phyloP scores from a whole-genome alignment of 306 rosid genomes.

The Fagus sylvatica region DNA sequence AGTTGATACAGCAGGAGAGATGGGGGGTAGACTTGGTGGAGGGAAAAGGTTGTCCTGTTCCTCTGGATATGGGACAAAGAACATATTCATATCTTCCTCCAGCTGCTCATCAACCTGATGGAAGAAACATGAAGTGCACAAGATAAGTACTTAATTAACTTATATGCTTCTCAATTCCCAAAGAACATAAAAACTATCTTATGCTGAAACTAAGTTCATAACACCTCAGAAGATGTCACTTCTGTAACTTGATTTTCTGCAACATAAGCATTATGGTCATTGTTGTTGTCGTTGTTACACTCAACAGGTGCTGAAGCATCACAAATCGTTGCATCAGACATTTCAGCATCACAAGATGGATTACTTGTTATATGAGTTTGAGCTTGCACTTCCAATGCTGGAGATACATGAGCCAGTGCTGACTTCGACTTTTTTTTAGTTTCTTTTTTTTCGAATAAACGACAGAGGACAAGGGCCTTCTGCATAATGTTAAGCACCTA shows the following conservation, averaged over 20 bases:
- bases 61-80: too few species aligned
- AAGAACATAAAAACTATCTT: constrained; percentile 2
- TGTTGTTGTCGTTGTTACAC: constrained; percentile 13
- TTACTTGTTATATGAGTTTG: not conserved
- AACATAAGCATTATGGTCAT: constrained; percentile 9
- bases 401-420: not conserved
- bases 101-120: too few species aligned
- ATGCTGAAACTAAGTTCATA: constrained; percentile 18
- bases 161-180: not conserved
- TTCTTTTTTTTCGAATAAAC: constrained; percentile 54
- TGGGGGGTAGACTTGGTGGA: too few species aligned
- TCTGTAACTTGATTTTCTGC: constrained; percentile 26
- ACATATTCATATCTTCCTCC: too few species aligned
- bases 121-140: too few species aligned
- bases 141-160: too few species aligned
- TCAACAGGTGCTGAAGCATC: not conserved
- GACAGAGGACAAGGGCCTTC: constrained; percentile 80
- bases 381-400: not conserved
- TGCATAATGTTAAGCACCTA: constrained; percentile 35
- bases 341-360: not conserved
- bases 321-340: constrained; percentile 17
- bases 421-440: not conserved
- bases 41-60: too few species aligned
- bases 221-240: constrained; percentile 41
- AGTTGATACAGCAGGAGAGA: too few species aligned